These are phyloP conservation scores for Psilocybe cubensis DNA, from an alignment of 768 basidiomycete genomes.

Conservation along the genomic window DNA sequence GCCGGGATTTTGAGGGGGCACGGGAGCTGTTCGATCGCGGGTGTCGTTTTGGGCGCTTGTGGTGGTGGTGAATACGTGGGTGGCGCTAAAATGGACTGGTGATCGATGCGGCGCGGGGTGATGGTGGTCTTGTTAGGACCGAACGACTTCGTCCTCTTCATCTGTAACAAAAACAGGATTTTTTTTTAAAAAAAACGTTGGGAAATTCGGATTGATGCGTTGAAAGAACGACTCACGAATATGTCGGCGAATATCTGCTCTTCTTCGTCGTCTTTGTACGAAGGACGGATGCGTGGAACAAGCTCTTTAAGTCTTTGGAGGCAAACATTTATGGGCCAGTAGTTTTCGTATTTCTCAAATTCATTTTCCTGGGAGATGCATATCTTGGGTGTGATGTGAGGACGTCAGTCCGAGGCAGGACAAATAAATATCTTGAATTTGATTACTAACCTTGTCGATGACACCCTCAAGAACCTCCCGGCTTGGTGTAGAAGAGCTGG, in stretches of 20 bases:
- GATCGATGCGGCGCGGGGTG: background rate
- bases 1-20: background rate
- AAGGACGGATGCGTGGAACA: background rate
- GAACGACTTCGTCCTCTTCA: background rate
- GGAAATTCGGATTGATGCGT: too few species aligned
- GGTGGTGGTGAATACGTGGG: background rate
- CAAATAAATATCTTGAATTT: background rate
- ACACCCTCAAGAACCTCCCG: background rate
- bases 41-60: background rate
- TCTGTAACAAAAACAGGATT: background rate
- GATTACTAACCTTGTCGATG: background rate
- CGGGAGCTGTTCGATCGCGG: background rate
- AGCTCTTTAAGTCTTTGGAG: background rate
- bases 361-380: background rate
- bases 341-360: slow-evolving; percentile 6
- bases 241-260: slow-evolving; percentile 1
- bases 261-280: slow-evolving; percentile 7
- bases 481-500: background rate
- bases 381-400: background rate
- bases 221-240: slow-evolving; percentile 8
- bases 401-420: background rate
- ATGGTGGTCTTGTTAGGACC: background rate
- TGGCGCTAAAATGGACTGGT: background rate
- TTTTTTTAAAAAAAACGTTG: background rate
- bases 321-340: slow-evolving; percentile 14